A percentile compares a stretch with the other conserved stretches of the same genome.
These are phyloP conservation scores for Scheffersomyces amazonensis DNA, from an alignment of 805 yeast genomes.

Conservation along the genomic window DNA sequence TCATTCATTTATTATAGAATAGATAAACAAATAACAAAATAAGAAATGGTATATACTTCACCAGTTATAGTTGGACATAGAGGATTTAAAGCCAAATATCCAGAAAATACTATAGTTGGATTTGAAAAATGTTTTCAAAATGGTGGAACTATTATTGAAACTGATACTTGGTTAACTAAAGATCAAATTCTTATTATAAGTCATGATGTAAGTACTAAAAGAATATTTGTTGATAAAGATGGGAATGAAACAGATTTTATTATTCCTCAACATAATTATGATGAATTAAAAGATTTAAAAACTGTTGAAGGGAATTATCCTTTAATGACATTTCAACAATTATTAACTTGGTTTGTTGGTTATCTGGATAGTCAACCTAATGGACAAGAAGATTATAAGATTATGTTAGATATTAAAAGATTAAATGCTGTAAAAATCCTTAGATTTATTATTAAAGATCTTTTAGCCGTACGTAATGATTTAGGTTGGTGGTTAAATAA, in stretches of 20 bases:
- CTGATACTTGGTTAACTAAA: slow-evolving; percentile 39
- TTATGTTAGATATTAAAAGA: slow-evolving; percentile 40
- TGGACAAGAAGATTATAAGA: slow-evolving; percentile 11
- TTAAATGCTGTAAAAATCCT: slow-evolving; percentile 35
- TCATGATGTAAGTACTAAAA: slow-evolving; percentile 37
- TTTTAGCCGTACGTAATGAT: slow-evolving; percentile 24
- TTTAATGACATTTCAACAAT: slow-evolving; percentile 27
- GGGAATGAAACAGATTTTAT: slow-evolving; percentile 33
- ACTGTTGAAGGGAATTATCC: slow-evolving; percentile 33
- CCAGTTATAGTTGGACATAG: slow-evolving; percentile 40
- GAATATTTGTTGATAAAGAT: slow-evolving; percentile 31
- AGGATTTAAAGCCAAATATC: slow-evolving; percentile 38
- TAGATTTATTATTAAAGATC: slow-evolving; percentile 26
- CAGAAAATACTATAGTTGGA: slow-evolving; percentile 39
- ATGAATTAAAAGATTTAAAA: slow-evolving; percentile 21
- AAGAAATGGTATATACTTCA: background rate
- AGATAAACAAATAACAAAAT: background rate
- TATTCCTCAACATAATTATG: slow-evolving; percentile 29
- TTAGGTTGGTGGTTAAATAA: slow-evolving; percentile 36
- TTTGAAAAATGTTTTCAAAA: slow-evolving; percentile 32
- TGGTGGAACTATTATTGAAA: slow-evolving; percentile 39
- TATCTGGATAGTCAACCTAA: slow-evolving; percentile 11
- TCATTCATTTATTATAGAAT: background rate
- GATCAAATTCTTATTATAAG: slow-evolving; percentile 38
- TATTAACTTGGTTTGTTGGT: slow-evolving; percentile 30